Evolutionary conservation across 176 grass and related monocot species (phyloP).

Genomic region (Panicum miliaceum): DNA sequence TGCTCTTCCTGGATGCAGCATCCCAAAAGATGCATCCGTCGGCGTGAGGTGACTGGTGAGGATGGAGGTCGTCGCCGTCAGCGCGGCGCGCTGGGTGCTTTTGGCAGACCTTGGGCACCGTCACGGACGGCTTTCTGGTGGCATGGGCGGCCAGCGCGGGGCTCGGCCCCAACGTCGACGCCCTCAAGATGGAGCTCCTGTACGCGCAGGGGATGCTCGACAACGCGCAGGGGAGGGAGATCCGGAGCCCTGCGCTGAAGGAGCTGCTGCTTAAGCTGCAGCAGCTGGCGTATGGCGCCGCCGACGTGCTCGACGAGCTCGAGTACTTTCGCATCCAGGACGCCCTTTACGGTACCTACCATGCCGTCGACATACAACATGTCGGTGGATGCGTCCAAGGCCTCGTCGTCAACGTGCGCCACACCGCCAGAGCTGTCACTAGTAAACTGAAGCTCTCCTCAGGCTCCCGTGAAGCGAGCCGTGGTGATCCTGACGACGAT

Average conservation of each 20-base stretch:
- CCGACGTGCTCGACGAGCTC: constrained; percentile 29
- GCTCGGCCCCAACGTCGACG: constrained; percentile 20
- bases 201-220: background rate
- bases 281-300: background rate
- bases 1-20: no score
- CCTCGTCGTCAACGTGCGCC: background rate
- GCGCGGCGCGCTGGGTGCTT: background rate
- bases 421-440: background rate
- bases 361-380: background rate
- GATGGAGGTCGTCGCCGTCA: background rate
- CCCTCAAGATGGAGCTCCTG: constrained; percentile 22
- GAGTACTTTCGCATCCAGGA: constrained; percentile 47
- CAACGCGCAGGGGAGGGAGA: background rate
- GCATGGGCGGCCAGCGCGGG: background rate
- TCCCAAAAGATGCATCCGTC: no score
- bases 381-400: background rate
- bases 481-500: background rate
- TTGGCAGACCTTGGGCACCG: background rate
- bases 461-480: fast-evolving
- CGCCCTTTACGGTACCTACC: background rate
- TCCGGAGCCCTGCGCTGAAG: background rate
- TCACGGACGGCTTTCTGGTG: background rate
- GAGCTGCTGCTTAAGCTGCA: constrained; percentile 14
- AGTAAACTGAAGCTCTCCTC: background rate
- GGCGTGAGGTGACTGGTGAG: background rate